Conservation (phyloP, 345 rosid species). For the Aquilaria malaccensis region DNA sequence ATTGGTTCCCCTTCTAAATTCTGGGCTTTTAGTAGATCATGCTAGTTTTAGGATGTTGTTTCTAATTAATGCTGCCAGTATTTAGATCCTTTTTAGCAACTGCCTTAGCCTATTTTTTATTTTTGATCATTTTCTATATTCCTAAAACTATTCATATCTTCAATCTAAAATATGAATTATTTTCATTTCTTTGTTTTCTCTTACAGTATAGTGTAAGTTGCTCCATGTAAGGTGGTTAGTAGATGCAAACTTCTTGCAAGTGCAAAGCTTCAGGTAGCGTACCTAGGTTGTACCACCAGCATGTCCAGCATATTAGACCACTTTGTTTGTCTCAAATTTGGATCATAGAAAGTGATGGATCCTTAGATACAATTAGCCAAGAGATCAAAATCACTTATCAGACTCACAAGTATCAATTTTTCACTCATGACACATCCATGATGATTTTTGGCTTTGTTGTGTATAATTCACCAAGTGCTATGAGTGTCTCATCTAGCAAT, state of each 20-base stretch:
- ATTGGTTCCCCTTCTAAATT: too few species aligned
- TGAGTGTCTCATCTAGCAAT: constrained; percentile 44
- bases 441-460: constrained; percentile 27
- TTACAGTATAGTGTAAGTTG: constrained; percentile 1
- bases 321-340: constrained; percentile 38
- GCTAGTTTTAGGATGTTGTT: too few species aligned
- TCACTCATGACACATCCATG: constrained; percentile 72
- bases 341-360: constrained; percentile 32
- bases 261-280: constrained; percentile 38
- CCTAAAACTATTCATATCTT: too few species aligned
- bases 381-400: constrained; percentile 35
- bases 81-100: too few species aligned
- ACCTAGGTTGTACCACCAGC: constrained; percentile 43
- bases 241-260: constrained; percentile 68
- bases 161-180: neutral
- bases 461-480: constrained; percentile 56
- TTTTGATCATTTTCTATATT: too few species aligned
- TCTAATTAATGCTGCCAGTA: too few species aligned
- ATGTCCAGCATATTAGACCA: constrained; percentile 32
- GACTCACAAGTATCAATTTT: constrained; percentile 39
- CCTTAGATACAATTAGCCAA: constrained; percentile 42
- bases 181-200: neutral
- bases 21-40: too few species aligned
- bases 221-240: constrained; percentile 3
- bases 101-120: too few species aligned